A percentile compares a stretch with the other conserved stretches of the same genome.
Conservation (phyloP, 352 stramenopile genomes). For the Plasmopara viticola region DNA sequence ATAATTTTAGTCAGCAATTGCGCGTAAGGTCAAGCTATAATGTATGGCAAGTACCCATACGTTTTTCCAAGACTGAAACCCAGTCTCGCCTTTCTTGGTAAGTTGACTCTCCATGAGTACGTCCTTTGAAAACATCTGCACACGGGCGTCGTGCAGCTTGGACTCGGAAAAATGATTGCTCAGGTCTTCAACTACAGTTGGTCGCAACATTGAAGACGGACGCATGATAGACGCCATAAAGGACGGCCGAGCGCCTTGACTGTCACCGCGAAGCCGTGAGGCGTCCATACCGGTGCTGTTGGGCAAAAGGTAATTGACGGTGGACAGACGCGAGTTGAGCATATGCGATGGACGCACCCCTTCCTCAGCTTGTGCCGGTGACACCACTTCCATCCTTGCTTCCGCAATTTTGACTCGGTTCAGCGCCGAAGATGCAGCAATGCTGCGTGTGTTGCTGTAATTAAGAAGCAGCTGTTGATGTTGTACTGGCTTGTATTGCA, state of each 20-base stretch:
- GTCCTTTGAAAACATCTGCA: slow-evolving; percentile 54
- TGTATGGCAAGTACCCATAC: slow-evolving; percentile 35
- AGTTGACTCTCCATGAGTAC: slow-evolving; percentile 68
- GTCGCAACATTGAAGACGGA: slow-evolving; percentile 34
- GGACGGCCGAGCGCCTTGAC: slow-evolving; percentile 17
- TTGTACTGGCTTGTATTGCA: background rate
- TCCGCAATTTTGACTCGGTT: slow-evolving; percentile 2
- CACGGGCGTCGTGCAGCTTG: slow-evolving; percentile 50
- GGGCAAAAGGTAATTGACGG: slow-evolving; percentile 13
- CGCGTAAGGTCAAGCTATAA: background rate
- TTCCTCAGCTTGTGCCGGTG: slow-evolving; percentile 10
- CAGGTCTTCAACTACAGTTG: slow-evolving; percentile 42
- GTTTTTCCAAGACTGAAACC: slow-evolving; percentile 60
- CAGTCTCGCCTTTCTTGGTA: slow-evolving; percentile 58
- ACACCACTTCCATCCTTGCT: slow-evolving; percentile 13
- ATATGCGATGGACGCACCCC: slow-evolving; percentile 18
- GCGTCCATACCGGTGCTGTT: slow-evolving; percentile 4
- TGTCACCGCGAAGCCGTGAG: slow-evolving; percentile 7
- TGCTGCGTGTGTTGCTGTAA: background rate
- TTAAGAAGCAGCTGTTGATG: background rate
- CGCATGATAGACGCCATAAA: slow-evolving; percentile 26
- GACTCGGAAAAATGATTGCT: slow-evolving; percentile 58
- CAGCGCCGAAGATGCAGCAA: slow-evolving; percentile 1
- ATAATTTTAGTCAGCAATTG: background rate
- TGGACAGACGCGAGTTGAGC: slow-evolving; percentile 29